Conservation (phyloP, 2,329 filamentous ascomycete species). For the Stachybotrys elegans region DNA sequence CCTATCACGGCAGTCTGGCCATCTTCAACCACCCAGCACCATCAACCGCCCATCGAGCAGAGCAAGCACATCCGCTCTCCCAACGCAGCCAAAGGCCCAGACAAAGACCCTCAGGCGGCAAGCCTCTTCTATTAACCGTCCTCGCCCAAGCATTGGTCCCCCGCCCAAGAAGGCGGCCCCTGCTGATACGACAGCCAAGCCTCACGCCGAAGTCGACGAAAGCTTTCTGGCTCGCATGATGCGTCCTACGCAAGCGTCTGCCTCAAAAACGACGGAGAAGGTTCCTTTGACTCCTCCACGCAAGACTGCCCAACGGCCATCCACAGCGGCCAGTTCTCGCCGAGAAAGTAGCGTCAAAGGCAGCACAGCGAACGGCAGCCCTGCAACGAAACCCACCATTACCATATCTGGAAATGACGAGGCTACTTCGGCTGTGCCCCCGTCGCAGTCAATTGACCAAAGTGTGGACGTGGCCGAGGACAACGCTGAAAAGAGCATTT, state of each 20-base stretch:
- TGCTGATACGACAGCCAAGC: slow-evolving; percentile 31
- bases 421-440: too few relatives aligned
- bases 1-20: slow-evolving; percentile 24
- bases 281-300: slow-evolving; percentile 43
- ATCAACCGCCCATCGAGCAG: slow-evolving; percentile 40
- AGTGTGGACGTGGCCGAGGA: too few relatives aligned
- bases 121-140: slow-evolving; percentile 36
- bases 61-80: slow-evolving; percentile 33
- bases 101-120: slow-evolving; percentile 36
- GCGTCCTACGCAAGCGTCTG: slow-evolving; percentile 66
- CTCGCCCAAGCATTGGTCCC: slow-evolving; percentile 50
- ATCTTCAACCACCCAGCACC: slow-evolving; percentile 24
- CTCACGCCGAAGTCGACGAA: slow-evolving; percentile 55
- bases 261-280: slow-evolving; percentile 65
- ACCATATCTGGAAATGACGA: too few relatives aligned
- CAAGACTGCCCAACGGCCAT: slow-evolving; percentile 23
- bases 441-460: too few relatives aligned
- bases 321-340: slow-evolving; percentile 13
- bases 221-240: slow-evolving; percentile 78
- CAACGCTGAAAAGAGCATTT: too few relatives aligned
- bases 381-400: too few relatives aligned
- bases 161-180: slow-evolving; percentile 47
- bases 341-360: slow-evolving; percentile 17
- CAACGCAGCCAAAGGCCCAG: slow-evolving; percentile 18
- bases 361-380: not conserved